Percentiles rank a stretch among this genome's conserved stretches.
These are phyloP conservation scores for Myrica gale DNA, from an alignment of 306 rosid genomes.

Conservation along the genomic window DNA sequence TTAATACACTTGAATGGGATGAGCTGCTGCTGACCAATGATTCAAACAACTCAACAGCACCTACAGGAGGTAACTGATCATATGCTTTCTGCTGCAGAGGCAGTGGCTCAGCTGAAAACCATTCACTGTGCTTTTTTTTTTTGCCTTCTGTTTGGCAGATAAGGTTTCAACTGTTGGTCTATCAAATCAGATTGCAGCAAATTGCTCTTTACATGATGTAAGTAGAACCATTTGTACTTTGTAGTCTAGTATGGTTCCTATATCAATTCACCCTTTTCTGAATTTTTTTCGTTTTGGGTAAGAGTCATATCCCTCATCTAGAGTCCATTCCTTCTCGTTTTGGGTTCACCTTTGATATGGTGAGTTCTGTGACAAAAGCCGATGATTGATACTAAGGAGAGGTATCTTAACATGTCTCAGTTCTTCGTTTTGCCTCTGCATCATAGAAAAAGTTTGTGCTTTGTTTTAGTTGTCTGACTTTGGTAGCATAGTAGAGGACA, in stretches of 20 bases:
- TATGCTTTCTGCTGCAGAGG: conserved; percentile 28
- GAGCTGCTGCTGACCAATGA: conserved; percentile 72
- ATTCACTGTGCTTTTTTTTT: conserved; percentile 26
- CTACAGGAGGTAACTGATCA: conserved; percentile 63
- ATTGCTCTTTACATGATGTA: conserved; percentile 51
- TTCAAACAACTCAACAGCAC: conserved; percentile 28
- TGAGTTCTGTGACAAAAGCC: not conserved
- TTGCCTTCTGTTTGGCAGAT: conserved; percentile 39
- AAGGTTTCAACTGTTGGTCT: conserved; percentile 45
- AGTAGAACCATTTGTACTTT: conserved; percentile 30
- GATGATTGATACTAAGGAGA: not conserved
- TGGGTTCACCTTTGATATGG: not conserved
- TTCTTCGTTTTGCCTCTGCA: not conserved
- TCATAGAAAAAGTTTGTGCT: not conserved
- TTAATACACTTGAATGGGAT: conserved; percentile 98
- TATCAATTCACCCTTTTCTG: not conserved
- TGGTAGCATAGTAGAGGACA: not conserved
- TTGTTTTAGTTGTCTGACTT: not conserved
- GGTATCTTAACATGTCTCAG: not conserved
- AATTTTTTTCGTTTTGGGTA: not conserved
- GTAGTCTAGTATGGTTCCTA: not conserved
- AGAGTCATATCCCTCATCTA: not conserved
- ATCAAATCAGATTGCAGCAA: conserved; percentile 48
- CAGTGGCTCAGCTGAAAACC: conserved; percentile 19
- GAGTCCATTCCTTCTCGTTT: not conserved